A percentile compares a stretch with the other conserved stretches of the same genome.
These are phyloP conservation scores for Brassica balearica DNA, from an alignment of 441 rosid genomes.

Conservation along the genomic window DNA sequence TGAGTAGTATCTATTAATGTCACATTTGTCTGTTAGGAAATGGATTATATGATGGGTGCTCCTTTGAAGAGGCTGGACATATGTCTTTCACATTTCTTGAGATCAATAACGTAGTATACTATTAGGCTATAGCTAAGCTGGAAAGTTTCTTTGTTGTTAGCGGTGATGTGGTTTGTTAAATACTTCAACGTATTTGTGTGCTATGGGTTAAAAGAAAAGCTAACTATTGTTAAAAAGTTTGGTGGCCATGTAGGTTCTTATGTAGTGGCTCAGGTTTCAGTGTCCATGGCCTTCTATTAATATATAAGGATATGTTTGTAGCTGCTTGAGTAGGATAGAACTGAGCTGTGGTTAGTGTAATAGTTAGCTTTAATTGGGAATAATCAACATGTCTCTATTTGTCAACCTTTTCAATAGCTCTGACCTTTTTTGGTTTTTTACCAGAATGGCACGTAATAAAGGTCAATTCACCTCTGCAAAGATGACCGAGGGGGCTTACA, in stretches of 20 bases:
- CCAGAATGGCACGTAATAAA: conserved; percentile 96
- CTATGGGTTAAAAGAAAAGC: neutral
- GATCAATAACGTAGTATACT: neutral
- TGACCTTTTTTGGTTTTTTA: conserved; percentile 33
- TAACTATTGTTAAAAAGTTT: conserved; percentile 21
- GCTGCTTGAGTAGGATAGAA: conserved; percentile 2
- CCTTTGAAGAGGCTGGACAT: conserved; percentile 9
- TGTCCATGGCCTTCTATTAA: neutral
- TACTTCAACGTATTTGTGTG: conserved; percentile 1
- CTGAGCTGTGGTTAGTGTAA: neutral
- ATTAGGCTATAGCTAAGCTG: conserved; percentile 9
- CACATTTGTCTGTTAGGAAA: conserved; percentile 1
- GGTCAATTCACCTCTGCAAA: conserved; percentile 94
- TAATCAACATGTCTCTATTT: neutral
- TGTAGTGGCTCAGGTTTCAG: neutral
- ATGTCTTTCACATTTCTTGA: conserved; percentile 9
- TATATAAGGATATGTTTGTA: conserved; percentile 10
- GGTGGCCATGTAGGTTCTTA: neutral
- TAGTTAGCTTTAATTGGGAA: conserved; percentile 12
- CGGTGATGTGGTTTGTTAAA: neutral
- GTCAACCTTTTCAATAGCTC: conserved; percentile 6
- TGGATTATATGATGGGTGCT: neutral
- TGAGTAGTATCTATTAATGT: neutral
- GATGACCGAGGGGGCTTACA: conserved; percentile 69
- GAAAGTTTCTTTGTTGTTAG: neutral